phyloP scores from a whole-genome alignment of 2,329 filamentous ascomycete species.

The Fusarium chaquense region DNA sequence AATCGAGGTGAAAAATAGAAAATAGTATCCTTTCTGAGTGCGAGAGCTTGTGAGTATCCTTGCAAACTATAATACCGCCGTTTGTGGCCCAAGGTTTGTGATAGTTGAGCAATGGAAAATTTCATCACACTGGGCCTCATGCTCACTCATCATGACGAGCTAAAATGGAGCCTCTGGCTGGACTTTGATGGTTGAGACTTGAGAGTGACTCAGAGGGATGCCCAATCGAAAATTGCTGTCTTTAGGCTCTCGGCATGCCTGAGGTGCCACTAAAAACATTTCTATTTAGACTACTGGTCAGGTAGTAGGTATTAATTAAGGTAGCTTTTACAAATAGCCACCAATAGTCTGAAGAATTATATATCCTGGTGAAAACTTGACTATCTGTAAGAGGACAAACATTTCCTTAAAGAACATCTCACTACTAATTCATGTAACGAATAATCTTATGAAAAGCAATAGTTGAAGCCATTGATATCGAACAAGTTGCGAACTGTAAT shows the following conservation, averaged over 20 bases:
- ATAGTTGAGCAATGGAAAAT: slow-evolving; percentile 45
- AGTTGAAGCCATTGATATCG: not conserved
- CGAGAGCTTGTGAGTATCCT: slow-evolving; percentile 1
- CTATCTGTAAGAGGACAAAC: not conserved
- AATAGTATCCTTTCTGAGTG: not conserved
- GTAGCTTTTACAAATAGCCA: not conserved
- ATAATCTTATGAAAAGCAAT: not conserved
- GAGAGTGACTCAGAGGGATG: slow-evolving; percentile 41
- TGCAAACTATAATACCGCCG: slow-evolving; percentile 15
- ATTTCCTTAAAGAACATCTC: not conserved
- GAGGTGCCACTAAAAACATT: slow-evolving; percentile 26
- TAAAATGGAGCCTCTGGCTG: slow-evolving; percentile 39
- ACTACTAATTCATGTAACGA: not conserved
- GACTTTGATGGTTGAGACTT: slow-evolving; percentile 40
- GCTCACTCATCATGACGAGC: slow-evolving; percentile 46
- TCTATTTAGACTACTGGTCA: slow-evolving; percentile 5
- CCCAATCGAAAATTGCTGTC: slow-evolving; percentile 26
- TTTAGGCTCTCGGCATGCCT: slow-evolving; percentile 28
- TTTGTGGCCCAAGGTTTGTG: slow-evolving; percentile 30
- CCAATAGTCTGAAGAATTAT: not conserved
- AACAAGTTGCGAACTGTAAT: not conserved
- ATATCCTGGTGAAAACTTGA: not conserved
- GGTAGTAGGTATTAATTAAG: too few species aligned
- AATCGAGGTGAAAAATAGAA: slow-evolving; percentile 10
- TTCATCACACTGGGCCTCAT: slow-evolving; percentile 46